These are phyloP conservation scores for Phallus indusiatus DNA, from an alignment of 768 basidiomycete species.

Conservation along the genomic window DNA sequence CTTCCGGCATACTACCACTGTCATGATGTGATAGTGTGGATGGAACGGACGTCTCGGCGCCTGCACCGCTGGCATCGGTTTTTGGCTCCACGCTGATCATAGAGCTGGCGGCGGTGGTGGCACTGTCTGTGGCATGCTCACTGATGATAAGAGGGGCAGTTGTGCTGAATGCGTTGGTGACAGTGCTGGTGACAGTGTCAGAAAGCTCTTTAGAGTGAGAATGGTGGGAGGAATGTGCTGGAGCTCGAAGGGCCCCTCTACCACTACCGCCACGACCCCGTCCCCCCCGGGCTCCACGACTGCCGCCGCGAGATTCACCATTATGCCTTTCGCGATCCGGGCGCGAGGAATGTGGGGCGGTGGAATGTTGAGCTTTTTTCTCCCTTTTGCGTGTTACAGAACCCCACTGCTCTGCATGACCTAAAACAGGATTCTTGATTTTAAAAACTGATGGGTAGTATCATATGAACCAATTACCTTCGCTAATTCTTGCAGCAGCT, in stretches of 20 bases:
- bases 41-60: not conserved
- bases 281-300: conserved; percentile 52
- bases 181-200: conserved; percentile 27
- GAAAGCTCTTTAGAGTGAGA: conserved; percentile 30
- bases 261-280: conserved; percentile 37
- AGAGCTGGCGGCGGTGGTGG: conserved; percentile 14
- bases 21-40: not conserved
- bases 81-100: conserved; percentile 15
- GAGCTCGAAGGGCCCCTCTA: conserved; percentile 31
- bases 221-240: conserved; percentile 15
- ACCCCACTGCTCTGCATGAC: conserved; percentile 71
- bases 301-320: conserved; percentile 50
- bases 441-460: conserved; percentile 10
- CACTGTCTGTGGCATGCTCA: conserved; percentile 25
- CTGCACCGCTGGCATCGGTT: not conserved
- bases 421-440: conserved; percentile 26
- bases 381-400: conserved; percentile 83
- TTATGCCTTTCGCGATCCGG: conserved; percentile 23
- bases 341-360: conserved; percentile 36
- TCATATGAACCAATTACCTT: conserved; percentile 37
- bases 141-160: conserved; percentile 13
- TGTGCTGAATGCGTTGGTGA: conserved; percentile 17
- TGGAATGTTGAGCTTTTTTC: conserved; percentile 51
- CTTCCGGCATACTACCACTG: not conserved
- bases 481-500: conserved; percentile 65